These are phyloP conservation scores for Eragrostis curvula DNA, from an alignment of 176 grass and related monocot species.

Conservation along the genomic window DNA sequence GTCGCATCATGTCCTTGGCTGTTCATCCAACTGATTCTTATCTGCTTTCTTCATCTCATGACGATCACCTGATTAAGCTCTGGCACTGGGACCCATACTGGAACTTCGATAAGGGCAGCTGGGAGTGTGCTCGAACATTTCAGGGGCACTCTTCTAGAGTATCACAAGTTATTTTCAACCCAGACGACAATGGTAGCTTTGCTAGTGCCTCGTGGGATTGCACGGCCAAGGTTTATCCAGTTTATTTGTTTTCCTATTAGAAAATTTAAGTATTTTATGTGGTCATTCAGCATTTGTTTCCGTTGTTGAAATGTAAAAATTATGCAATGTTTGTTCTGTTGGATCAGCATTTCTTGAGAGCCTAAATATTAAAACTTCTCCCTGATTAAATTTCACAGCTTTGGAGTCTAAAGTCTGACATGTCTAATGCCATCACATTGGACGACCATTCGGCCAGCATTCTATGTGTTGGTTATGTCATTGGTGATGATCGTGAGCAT, in stretches of 20 bases:
- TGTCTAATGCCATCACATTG: conserved; percentile 46
- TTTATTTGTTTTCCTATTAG: too few relatives aligned
- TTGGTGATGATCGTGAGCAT: conserved; percentile 33
- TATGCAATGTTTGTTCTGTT: too few relatives aligned
- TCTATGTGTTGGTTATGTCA: conserved; percentile 55
- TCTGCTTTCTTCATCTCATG: conserved; percentile 58
- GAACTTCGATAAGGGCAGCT: too few relatives aligned
- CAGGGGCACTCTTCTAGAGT: conserved; percentile 62
- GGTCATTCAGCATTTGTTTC: too few relatives aligned
- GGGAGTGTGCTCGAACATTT: conserved; percentile 67
- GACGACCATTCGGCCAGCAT: conserved; percentile 46
- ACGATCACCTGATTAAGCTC: conserved; percentile 67
- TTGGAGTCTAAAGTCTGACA: conserved; percentile 62
- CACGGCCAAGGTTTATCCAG: background rate
- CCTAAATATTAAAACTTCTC: too few relatives aligned
- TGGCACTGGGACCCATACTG: conserved; percentile 87
- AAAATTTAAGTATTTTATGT: too few relatives aligned
- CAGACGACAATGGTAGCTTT: conserved; percentile 52
- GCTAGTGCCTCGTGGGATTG: conserved; percentile 48
- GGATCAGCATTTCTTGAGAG: too few relatives aligned
- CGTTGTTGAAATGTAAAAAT: too few relatives aligned
- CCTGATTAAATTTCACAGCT: conserved; percentile 51
- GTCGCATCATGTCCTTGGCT: conserved; percentile 47
- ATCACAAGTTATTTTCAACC: conserved; percentile 71
- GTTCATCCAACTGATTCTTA: conserved; percentile 66